Evolutionary conservation across 2,329 filamentous ascomycete genomes (phyloP).

Genomic region (Penicillium sp.): DNA sequence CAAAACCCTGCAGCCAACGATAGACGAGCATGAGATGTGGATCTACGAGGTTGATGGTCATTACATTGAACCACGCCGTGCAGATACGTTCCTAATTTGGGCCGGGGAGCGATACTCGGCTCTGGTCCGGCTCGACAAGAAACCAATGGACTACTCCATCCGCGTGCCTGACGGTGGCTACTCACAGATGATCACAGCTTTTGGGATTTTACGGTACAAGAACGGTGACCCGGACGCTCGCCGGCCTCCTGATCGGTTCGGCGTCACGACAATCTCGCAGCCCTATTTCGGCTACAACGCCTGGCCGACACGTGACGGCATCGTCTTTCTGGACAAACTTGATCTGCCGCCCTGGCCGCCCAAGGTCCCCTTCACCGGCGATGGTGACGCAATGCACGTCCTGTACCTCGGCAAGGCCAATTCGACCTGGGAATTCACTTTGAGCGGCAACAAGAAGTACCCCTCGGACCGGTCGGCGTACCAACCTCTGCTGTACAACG

Average conservation of each 20-base stretch:
- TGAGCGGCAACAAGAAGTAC: too few relatives aligned
- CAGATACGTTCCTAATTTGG: constrained; percentile 33
- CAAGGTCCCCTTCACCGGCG: constrained; percentile 8
- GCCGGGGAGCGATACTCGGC: constrained; percentile 43
- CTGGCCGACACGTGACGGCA: too few relatives aligned
- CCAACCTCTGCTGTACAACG: too few relatives aligned
- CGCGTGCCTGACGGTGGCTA: constrained; percentile 39
- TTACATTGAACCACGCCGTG: constrained; percentile 41
- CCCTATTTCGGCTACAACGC: too few relatives aligned
- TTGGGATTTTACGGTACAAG: constrained; percentile 30
- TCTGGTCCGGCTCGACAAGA: constrained; percentile 33
- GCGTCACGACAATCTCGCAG: too few relatives aligned
- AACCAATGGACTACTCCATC: constrained; percentile 14
- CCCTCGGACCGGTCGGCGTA: too few relatives aligned
- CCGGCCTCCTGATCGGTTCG: too few relatives aligned
- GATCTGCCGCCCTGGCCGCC: constrained; percentile 20
- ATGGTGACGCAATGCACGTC: constrained; percentile 15
- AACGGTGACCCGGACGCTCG: too few relatives aligned
- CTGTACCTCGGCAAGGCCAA: neutral
- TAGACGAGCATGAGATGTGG: constrained; percentile 44
- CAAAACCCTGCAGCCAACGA: constrained; percentile 51
- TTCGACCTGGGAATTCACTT: too few relatives aligned
- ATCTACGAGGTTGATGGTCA: constrained; percentile 46
- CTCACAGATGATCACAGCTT: constrained; percentile 57
- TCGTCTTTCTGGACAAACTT: constrained; percentile 41